Percentiles rank a stretch among this genome's conserved stretches.
These are phyloP conservation scores for Mycosphaerella arachidis DNA, from an alignment of 2,329 filamentous ascomycete genomes.

Conservation along the genomic window DNA sequence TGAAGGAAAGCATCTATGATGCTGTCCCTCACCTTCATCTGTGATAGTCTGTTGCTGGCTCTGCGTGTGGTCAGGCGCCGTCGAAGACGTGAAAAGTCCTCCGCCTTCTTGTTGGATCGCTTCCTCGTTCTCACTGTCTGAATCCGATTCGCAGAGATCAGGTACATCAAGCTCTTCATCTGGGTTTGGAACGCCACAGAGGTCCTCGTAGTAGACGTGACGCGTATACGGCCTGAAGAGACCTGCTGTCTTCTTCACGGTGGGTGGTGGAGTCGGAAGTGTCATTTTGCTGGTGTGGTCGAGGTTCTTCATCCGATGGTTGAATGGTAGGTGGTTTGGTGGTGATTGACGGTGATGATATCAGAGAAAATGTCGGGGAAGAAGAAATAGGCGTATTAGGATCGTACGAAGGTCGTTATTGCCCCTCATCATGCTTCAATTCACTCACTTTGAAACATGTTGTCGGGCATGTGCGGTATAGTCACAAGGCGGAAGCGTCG, in stretches of 20 bases:
- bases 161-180: conserved; percentile 18
- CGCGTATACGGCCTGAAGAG: conserved; percentile 1
- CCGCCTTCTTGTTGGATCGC: background rate
- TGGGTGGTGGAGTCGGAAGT: conserved; percentile 1
- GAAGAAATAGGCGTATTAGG: background rate
- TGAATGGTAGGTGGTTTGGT: background rate
- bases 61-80: no score
- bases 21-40: background rate
- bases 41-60: no score
- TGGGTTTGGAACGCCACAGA: conserved; percentile 14
- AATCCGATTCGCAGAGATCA: conserved; percentile 24
- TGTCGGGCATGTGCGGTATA: background rate
- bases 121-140: conserved; percentile 17
- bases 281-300: background rate
- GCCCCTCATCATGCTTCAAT: background rate
- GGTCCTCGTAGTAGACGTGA: conserved; percentile 23
- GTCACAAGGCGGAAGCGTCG: background rate
- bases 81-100: background rate
- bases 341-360: background rate
- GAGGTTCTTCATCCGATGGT: background rate
- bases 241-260: background rate
- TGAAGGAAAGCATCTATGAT: background rate
- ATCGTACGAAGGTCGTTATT: background rate
- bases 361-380: background rate
- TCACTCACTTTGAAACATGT: background rate